A percentile compares a stretch with the other conserved stretches of the same genome.
These are phyloP conservation scores for Brassica carinata DNA, from an alignment of 345 rosid species.

Conservation along the genomic window DNA sequence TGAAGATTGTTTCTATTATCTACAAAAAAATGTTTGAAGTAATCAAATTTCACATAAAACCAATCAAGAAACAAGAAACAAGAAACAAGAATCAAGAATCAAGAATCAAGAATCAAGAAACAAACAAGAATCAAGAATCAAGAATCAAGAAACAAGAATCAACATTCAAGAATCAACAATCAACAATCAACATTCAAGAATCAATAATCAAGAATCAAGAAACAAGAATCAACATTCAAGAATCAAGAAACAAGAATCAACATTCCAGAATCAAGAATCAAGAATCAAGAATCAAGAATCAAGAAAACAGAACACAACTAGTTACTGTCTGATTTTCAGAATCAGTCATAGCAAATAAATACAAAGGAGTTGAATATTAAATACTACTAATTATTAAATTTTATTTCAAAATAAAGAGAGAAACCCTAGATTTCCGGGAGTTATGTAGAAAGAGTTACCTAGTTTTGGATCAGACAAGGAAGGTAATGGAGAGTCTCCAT, in stretches of 20 bases:
- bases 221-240: background rate
- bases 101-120: background rate
- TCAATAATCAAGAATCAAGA: background rate
- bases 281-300: background rate
- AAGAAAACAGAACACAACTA: background rate
- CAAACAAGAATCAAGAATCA: background rate
- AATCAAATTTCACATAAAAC: slow-evolving; percentile 1
- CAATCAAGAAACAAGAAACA: background rate
- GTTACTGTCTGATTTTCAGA: background rate
- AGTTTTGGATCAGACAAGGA: background rate
- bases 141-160: background rate
- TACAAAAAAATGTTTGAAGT: slow-evolving; percentile 1
- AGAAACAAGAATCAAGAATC: background rate
- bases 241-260: background rate
- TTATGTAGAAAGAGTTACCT: slow-evolving; percentile 1
- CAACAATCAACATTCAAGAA: background rate
- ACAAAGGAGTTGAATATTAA: slow-evolving; percentile 28
- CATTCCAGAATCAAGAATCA: background rate
- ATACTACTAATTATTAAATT: background rate
- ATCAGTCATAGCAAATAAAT: background rate
- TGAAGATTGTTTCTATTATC: slow-evolving; percentile 29
- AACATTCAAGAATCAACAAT: background rate
- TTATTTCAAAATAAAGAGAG: background rate
- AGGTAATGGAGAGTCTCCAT: background rate
- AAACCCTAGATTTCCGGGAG: slow-evolving; percentile 29